Base-by-base conservation (phyloP, 768 basidiomycete genomes). In the Russula vinacea region DNA sequence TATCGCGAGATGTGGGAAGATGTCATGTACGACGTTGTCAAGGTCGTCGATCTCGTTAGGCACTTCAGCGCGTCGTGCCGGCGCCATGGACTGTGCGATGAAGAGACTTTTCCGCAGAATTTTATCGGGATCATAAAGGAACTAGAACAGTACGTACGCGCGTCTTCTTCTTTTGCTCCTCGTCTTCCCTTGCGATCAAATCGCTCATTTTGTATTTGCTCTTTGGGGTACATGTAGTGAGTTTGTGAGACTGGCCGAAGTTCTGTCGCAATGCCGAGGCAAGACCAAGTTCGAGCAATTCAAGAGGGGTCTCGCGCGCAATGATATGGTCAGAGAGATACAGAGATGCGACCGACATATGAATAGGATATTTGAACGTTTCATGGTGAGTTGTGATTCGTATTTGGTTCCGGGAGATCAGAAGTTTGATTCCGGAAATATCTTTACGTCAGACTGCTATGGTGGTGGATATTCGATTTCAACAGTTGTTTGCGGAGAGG, bases 1-100 rank as follows among this genome's bases (percentile, higher is more conserved):
- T 65, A 65, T 39, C 64, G 47, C 17, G 58, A 60, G 16, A 14
- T 17, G 24, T 65, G 58, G 64, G 64, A 60, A 6, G 64, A 65
- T 22, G 59, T 51, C 22, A 65, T 65, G 64, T 65, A 65, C 13
- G 51, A 60, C 32, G 39, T 60, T 35, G 16, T n/a, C 58, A 65
- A 56, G 33, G 58, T 65, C 19, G 59, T 55, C 53, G 47, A 55
- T 44, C 64, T 60, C 14, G 47, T 65, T 24, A 49, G 33, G 13
- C 53, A 65, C 2, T 65, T 65, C 11, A 17, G 58, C 24, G 49
- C 11, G 2, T 56, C 17, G 8, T 65, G 58, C 39, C 47, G 22
- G 24, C 59, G 54, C 9, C 47, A 65, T 7, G 64, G 54, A 1
- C 40, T 65, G 8, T 51, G 52, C 45, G 49, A 65, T 19, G 54